phyloP scores from a whole-genome alignment of 179 eudicot genomes.

The Nepenthes alata region DNA sequence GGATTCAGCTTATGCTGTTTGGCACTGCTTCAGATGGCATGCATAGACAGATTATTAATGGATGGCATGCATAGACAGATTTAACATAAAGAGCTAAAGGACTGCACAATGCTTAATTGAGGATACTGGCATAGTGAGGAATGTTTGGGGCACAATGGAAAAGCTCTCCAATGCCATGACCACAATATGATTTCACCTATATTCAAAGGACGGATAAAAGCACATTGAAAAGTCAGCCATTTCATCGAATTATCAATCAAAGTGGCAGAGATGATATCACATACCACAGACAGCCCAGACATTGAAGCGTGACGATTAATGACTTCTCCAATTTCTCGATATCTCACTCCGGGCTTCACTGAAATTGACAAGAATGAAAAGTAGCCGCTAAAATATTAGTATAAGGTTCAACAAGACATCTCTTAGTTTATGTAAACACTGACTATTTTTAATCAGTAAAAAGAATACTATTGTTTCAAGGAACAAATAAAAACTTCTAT shows the following conservation, averaged over 20 bases:
- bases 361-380: conserved; percentile 8
- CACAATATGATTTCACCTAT: conserved; percentile 84
- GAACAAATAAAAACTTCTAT: no score
- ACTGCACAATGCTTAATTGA: no score
- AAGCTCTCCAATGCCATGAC: conserved; percentile 98
- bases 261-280: neutral
- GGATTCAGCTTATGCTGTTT: neutral
- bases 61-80: neutral
- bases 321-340: conserved; percentile 91
- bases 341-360: conserved; percentile 97
- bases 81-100: conserved; percentile 5
- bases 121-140: conserved; percentile 97
- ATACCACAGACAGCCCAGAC: conserved; percentile 93
- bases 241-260: neutral
- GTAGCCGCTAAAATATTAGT: neutral
- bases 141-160: conserved; percentile 99
- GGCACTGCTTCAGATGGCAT: neutral
- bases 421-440: no score
- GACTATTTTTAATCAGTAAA: no score
- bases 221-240: neutral
- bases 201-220: conserved; percentile 9
- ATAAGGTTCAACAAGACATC: neutral
- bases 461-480: no score
- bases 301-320: conserved; percentile 81
- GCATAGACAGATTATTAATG: neutral